phyloP scores from a whole-genome alignment of 169 alveolate species.

The Plasmodium cynomolgi region DNA sequence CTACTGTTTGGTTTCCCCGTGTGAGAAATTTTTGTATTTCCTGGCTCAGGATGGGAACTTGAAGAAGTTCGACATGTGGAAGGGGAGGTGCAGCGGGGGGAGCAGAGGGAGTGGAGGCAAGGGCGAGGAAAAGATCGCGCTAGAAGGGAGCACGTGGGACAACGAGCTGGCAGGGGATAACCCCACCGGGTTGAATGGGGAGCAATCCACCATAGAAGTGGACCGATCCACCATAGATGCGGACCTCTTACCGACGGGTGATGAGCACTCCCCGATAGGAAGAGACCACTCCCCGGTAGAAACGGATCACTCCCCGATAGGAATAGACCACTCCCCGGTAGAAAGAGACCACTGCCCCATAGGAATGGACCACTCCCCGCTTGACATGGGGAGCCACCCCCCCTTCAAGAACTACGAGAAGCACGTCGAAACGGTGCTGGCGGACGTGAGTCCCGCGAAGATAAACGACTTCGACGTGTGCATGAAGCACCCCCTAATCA shows the following conservation, averaged over 20 bases:
- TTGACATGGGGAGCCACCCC: not conserved
- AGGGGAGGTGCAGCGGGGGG: not conserved
- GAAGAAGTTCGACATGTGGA: constrained; percentile 34
- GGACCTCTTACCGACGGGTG: not conserved
- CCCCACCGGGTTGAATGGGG: not conserved
- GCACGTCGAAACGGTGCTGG: constrained; percentile 29
- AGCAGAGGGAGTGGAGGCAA: not conserved
- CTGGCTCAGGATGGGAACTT: constrained; percentile 45
- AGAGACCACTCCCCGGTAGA: too few relatives aligned
- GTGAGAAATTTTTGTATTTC: constrained; percentile 47
- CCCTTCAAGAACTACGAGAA: not conserved
- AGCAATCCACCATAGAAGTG: not conserved
- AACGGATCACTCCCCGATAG: too few relatives aligned
- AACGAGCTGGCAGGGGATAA: not conserved
- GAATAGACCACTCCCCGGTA: too few relatives aligned
- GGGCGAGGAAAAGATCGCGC: not conserved
- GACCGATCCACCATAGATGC: too few relatives aligned
- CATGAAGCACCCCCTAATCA: constrained; percentile 32
- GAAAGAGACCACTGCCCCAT: too few relatives aligned
- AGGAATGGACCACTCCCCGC: not conserved
- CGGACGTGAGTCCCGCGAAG: constrained; percentile 27
- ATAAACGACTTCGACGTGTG: constrained; percentile 72
- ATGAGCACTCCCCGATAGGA: not conserved
- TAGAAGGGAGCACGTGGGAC: not conserved
- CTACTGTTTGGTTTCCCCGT: constrained; percentile 47